Conservation (phyloP, 306 rosid species). For the Pyrus betulifolia region DNA sequence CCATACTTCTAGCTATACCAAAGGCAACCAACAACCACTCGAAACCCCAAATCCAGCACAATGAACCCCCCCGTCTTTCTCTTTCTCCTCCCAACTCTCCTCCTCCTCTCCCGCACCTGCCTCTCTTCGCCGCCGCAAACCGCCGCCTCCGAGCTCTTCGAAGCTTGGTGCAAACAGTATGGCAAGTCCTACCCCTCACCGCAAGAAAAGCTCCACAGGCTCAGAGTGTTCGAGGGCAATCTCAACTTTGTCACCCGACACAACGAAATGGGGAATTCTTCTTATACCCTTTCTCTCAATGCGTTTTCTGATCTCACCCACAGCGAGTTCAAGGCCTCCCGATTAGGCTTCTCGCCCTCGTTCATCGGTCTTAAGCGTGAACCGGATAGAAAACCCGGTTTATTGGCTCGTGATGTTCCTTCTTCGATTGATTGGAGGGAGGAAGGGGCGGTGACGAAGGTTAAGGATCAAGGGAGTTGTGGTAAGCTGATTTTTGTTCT, state of each 20-base stretch:
- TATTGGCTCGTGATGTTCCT: constrained; percentile 29
- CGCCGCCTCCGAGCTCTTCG: constrained; percentile 46
- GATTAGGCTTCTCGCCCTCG: constrained; percentile 52
- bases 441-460: constrained; percentile 58
- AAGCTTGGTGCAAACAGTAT: constrained; percentile 59
- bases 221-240: constrained; percentile 60
- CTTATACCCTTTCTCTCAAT: constrained; percentile 64
- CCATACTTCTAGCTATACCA: constrained; percentile 2
- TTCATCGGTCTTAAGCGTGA: constrained; percentile 17
- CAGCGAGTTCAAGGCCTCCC: constrained; percentile 75
- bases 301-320: constrained; percentile 78
- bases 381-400: constrained; percentile 8
- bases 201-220: constrained; percentile 47
- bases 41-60: background rate
- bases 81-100: background rate
- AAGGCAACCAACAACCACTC: background rate
- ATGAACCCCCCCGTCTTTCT: constrained; percentile 10
- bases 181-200: constrained; percentile 53
- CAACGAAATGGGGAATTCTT: constrained; percentile 41
- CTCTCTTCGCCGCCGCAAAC: background rate
- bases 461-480: constrained; percentile 82
- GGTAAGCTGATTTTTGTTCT: constrained; percentile 33
- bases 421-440: constrained; percentile 82
- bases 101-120: constrained; percentile 14
- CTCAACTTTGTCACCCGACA: constrained; percentile 45